Percentiles rank a stretch among this genome's conserved stretches.
Conservation (phyloP, 805 yeast genomes). For the Spencermartinsiella europaea region DNA sequence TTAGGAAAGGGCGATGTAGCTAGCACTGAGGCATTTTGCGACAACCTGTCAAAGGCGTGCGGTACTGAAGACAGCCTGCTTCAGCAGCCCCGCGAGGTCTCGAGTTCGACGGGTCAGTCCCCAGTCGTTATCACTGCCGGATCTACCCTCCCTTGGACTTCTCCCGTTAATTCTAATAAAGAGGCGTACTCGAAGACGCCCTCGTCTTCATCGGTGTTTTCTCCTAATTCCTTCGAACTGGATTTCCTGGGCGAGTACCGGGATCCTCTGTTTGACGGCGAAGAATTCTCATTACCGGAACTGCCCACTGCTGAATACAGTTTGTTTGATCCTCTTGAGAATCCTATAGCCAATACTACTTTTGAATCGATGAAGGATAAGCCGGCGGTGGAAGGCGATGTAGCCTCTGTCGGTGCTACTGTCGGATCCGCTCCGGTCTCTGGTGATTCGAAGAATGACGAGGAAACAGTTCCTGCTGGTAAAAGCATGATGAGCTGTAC, state of each 20-base stretch:
- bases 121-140: conserved; percentile 20
- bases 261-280: conserved; percentile 31
- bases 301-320: conserved; percentile 31
- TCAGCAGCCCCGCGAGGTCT: conserved; percentile 42
- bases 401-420: not conserved
- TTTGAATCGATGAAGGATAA: conserved; percentile 8
- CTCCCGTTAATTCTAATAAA: conserved; percentile 5
- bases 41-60: conserved; percentile 71
- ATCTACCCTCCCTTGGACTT: conserved; percentile 12
- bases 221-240: conserved; percentile 26
- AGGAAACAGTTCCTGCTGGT: conserved; percentile 30
- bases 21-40: conserved; percentile 62
- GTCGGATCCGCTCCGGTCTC: not conserved
- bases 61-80: conserved; percentile 53
- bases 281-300: conserved; percentile 31
- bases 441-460: conserved; percentile 12
- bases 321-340: conserved; percentile 34
- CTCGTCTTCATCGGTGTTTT: conserved; percentile 16
- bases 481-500: conserved; percentile 58
- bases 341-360: conserved; percentile 19
- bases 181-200: conserved; percentile 2
- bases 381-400: conserved; percentile 1
- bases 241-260: conserved; percentile 26
- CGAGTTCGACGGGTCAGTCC: conserved; percentile 8
- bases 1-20: conserved; percentile 29